Base-by-base conservation (phyloP, 1,284 basidiomycete species). In the Gomphus bonarii region DNA sequence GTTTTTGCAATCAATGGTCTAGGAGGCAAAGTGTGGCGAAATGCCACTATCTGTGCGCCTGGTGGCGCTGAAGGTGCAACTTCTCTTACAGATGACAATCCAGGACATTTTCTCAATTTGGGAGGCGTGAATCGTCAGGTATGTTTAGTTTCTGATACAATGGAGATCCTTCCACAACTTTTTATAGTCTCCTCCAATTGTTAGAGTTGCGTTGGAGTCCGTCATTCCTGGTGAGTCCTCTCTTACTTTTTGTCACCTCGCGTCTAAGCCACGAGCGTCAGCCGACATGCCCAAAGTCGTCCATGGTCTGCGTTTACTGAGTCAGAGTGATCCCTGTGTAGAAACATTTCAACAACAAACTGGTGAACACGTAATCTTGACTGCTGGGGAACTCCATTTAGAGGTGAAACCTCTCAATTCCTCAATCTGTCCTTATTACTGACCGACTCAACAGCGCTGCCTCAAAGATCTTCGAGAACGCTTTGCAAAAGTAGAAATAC, bases 261-360 rank as follows among this genome's bases (percentile, higher is more conserved):
- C 30, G 54, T 54, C 42, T 49, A 31, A 49, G 25, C 12, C 55
- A 40, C 31, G 48, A 38, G 20, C 30, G 36, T 50, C 10, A 74
- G 88, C 83, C n/a, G 92, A 99, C 67, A 90, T 99, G 84, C 87
- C 85, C 1, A 95, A 93, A 68, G 78, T 99, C 16, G 79, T 98
- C 36, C 80, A 80, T 54, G 97, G 97, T 0, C 73, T 99, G 54
- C 89, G 88, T 64, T 75, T 99, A 33, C 81, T 99, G 31, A 91
- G 90, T 65, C 95, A 98, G 69, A 88, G 95, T 4, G 97, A 99
- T 71, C 95, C 97, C 1, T 99, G 95, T 64, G 95, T 97, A 16
- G 93, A 99, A 69, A 95, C 91, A 0, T 89, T 97, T 67, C 91
- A 98, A 61, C 95, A 99, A 70, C 85, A 93, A 65, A 97, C 94